Evolutionary conservation across 768 basidiomycete genomes (phyloP), one percentile per base, ranked within the genome.

Genomic region (Myochromella boudieri): DNA sequence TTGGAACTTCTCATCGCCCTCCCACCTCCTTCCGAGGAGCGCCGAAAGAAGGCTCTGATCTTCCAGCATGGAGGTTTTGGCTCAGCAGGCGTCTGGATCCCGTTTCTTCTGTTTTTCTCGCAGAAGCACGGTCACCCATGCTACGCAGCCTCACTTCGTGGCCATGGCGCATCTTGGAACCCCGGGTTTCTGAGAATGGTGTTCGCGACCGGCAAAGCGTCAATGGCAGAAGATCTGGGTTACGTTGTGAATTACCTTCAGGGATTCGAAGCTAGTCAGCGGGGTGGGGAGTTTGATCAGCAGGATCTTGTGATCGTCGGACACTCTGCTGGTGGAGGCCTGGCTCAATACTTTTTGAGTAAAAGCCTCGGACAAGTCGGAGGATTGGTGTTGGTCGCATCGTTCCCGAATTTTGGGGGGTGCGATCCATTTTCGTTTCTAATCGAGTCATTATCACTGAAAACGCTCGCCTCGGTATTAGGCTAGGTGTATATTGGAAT

Each of bases 21-120:
- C 24, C 48, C 48, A 4, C 39, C 47, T 20, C 9, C 47, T 5
- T 1, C 7, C 25, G 3, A 21, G 17, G 6, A 7, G 7, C 22
- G 20, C 24, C 42, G 42, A 32, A 49, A 49, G 28, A 48, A 48
- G 29, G 42, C 49, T 11, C 26, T 55, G 14, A 25, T 55, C 6
- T 49, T 55, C 27, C 42, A 51, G 22, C 54, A 55, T 27, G 54
- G 54, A 7, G 54, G 54, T 21, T 55, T 51, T 24, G 54, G 54
- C 20, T 39, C 41, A 3, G 46, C 54, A 3, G 42, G 38, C 11
- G 47, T 51, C 39, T 55, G 54, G 54, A 51, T 48, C 33, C 41
- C 46, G 11, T 55, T 37, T 36, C 31, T 55, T 6, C n/a, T 39
- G 12, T 51, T 44, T 27, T 52, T 54, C 25, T 51, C 48, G 2